A percentile compares a stretch with the other conserved stretches of the same genome.
Conservation (phyloP, 2,329 filamentous ascomycete genomes). For the Calonectria hongkongensis region DNA sequence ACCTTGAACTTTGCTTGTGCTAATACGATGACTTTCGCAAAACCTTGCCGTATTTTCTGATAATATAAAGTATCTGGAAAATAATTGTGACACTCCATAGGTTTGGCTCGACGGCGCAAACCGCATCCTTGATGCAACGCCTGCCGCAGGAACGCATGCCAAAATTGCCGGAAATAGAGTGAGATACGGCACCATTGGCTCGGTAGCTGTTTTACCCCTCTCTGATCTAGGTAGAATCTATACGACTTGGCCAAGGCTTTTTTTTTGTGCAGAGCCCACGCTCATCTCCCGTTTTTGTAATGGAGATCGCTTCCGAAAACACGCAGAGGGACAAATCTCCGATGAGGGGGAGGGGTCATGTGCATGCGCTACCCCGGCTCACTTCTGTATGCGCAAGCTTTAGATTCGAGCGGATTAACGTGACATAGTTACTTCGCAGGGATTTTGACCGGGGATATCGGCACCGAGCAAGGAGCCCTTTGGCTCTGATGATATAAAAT, state of each 20-base stretch:
- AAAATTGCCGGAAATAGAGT: slow-evolving; percentile 9
- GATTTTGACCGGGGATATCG: background rate
- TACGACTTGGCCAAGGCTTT: slow-evolving; percentile 1
- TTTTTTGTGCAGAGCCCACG: background rate
- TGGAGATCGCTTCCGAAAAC: slow-evolving; percentile 28
- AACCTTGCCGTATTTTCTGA: background rate
- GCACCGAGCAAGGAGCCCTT: slow-evolving; percentile 3
- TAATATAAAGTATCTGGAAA: background rate
- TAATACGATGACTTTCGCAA: background rate
- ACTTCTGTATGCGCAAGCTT: background rate
- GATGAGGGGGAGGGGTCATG: slow-evolving; percentile 27
- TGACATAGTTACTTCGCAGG: background rate
- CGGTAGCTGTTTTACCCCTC: slow-evolving; percentile 12
- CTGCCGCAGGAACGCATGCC: slow-evolving; percentile 11
- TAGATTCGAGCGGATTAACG: slow-evolving; percentile 32
- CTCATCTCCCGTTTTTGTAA: slow-evolving; percentile 17
- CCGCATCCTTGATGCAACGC: background rate
- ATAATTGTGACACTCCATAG: background rate
- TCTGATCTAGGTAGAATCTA: background rate
- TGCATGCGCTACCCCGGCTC: slow-evolving; percentile 4
- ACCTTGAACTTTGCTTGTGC: background rate
- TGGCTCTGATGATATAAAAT: slow-evolving; percentile 11
- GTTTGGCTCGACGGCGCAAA: background rate
- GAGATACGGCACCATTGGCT: slow-evolving; percentile 6
- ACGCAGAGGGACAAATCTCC: slow-evolving; percentile 28